phyloP scores from a whole-genome alignment of 768 basidiomycete genomes.

The Pisolithus orientalis region DNA sequence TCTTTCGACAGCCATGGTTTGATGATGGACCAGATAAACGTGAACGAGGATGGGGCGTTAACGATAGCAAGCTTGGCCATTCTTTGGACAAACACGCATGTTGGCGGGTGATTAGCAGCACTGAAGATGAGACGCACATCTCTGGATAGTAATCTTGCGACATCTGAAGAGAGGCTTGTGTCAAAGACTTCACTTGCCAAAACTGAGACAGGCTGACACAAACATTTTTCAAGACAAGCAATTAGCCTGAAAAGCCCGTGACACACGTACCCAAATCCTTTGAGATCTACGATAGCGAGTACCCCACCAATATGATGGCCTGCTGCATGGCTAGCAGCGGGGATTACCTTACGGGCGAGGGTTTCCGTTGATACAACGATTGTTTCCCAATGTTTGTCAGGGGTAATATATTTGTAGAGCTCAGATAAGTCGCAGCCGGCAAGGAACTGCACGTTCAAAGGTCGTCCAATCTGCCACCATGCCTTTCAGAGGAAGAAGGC shows the following conservation, averaged over 20 bases:
- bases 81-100: conserved; percentile 27
- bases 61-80: conserved; percentile 70
- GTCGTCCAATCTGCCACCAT: conserved; percentile 54
- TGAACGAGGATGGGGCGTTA: conserved; percentile 69
- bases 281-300: conserved; percentile 64
- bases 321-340: conserved; percentile 54
- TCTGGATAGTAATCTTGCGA: conserved; percentile 79
- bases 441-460: conserved; percentile 61
- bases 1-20: conserved; percentile 72
- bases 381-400: conserved; percentile 57
- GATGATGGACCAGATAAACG: conserved; percentile 63
- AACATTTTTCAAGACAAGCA: neutral
- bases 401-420: conserved; percentile 50
- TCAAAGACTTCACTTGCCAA: conserved; percentile 70
- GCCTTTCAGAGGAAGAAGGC: neutral
- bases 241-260: neutral
- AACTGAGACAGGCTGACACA: conserved; percentile 54
- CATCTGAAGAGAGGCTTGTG: conserved; percentile 58
- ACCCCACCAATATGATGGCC: conserved; percentile 44
- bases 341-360: conserved; percentile 59
- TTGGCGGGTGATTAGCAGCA: neutral
- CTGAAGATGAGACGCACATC: conserved; percentile 39
- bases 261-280: conserved; percentile 55
- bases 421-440: conserved; percentile 53
- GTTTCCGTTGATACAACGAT: conserved; percentile 62